Evolutionary conservation across 306 rosid genomes (phyloP).

Genomic region (Pyrus communis): DNA sequence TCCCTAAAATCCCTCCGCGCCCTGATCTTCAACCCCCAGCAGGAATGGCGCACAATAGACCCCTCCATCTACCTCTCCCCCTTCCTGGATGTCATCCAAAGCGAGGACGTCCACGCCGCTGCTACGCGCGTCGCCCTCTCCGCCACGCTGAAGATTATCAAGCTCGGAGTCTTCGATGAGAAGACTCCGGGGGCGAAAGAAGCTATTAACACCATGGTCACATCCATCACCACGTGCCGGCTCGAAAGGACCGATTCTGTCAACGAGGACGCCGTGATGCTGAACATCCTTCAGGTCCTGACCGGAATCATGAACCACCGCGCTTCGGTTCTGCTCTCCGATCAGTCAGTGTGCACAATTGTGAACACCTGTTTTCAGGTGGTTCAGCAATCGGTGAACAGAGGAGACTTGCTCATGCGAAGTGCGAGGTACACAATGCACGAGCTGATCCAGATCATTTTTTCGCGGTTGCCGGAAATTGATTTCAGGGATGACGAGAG

Average conservation of each 20-base stretch:
- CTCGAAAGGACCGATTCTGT: constrained; percentile 64
- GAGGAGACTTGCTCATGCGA: constrained; percentile 71
- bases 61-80: constrained; percentile 70
- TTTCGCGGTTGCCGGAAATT: constrained; percentile 50
- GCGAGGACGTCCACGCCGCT: constrained; percentile 58
- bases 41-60: constrained; percentile 68
- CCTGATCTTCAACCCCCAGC: constrained; percentile 64
- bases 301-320: constrained; percentile 50
- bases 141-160: constrained; percentile 59
- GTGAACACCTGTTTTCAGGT: constrained; percentile 73
- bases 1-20: constrained; percentile 76
- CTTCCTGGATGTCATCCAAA: constrained; percentile 65
- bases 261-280: constrained; percentile 75
- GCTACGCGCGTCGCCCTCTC: constrained; percentile 78
- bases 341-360: constrained; percentile 57
- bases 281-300: constrained; percentile 65
- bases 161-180: constrained; percentile 57
- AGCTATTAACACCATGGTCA: constrained; percentile 41
- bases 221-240: constrained; percentile 54
- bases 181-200: constrained; percentile 57
- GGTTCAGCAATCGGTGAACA: constrained; percentile 53
- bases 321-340: constrained; percentile 48
- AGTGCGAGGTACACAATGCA: constrained; percentile 73
- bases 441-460: constrained; percentile 66
- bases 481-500: constrained; percentile 31